phyloP scores from a whole-genome alignment of 345 rosid genomes.

The Brassica napus region DNA sequence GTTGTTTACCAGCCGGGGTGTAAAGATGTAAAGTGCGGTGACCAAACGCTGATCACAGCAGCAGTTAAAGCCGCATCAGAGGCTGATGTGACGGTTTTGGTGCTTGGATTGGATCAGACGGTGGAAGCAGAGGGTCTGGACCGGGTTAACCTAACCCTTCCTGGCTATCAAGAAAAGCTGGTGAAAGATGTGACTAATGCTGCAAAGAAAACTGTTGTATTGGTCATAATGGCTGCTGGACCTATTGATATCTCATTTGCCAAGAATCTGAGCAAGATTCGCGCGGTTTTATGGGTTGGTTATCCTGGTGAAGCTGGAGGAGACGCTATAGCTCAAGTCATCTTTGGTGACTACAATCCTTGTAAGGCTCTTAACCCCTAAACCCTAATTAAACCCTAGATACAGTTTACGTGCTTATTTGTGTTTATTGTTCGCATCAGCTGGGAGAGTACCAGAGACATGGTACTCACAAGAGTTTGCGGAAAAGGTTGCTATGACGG shows the following conservation, averaged over 20 bases:
- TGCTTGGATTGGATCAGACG: conserved; percentile 50
- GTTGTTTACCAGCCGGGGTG: conserved; percentile 50
- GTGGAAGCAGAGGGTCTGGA: conserved; percentile 62
- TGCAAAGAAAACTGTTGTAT: conserved; percentile 57
- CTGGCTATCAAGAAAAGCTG: conserved; percentile 53
- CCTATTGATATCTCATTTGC: conserved; percentile 56
- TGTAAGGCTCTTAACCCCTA: conserved; percentile 44
- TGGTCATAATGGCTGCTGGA: conserved; percentile 66
- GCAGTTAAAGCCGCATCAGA: conserved; percentile 43
- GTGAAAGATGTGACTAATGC: conserved; percentile 48
- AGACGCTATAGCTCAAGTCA: conserved; percentile 61
- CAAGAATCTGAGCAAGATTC: conserved; percentile 38
- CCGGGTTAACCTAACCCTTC: conserved; percentile 51
- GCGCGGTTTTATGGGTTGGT: conserved; percentile 63
- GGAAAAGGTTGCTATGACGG: conserved; percentile 53
- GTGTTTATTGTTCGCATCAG: conserved; percentile 32
- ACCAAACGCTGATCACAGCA: conserved; percentile 37
- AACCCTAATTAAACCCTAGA: neutral
- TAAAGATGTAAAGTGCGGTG: conserved; percentile 44
- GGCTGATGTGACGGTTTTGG: conserved; percentile 53
- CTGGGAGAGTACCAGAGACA: conserved; percentile 60
- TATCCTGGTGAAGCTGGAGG: conserved; percentile 80
- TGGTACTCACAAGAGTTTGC: conserved; percentile 50
- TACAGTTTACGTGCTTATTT: neutral
- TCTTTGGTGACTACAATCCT: conserved; percentile 65